Percentiles rank a stretch among this genome's conserved stretches.
Evolutionary conservation across 2,329 filamentous ascomycete species (phyloP).

Genomic region (Colletotrichum sp.): DNA sequence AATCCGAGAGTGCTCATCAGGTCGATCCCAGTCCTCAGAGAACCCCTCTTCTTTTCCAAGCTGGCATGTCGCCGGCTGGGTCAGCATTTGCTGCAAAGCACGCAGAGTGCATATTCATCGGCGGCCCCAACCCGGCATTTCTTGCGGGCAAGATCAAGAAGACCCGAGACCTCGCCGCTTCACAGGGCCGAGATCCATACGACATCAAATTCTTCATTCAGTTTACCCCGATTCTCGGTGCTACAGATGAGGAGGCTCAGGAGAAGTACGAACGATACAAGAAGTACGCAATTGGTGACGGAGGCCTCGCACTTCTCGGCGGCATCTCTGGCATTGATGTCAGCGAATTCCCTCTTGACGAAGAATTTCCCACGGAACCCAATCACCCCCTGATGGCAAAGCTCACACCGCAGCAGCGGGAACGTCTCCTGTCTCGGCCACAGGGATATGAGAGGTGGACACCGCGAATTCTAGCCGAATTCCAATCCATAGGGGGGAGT

Average conservation of each 20-base stretch:
- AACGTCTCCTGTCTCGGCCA: conserved; percentile 1
- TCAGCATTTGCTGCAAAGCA: conserved; percentile 25
- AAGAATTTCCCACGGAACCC: conserved; percentile 18
- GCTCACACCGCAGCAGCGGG: neutral
- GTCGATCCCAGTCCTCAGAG: neutral
- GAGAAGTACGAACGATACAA: conserved; percentile 23
- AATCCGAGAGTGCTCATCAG: neutral
- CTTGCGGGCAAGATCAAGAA: neutral
- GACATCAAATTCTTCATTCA: neutral
- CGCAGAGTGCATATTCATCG: conserved; percentile 26
- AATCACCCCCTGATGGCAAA: conserved; percentile 4
- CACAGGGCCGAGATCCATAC: neutral
- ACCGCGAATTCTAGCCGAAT: conserved; percentile 11
- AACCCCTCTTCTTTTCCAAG: conserved; percentile 27
- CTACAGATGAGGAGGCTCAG: conserved; percentile 24
- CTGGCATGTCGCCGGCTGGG: conserved; percentile 25
- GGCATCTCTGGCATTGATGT: conserved; percentile 30
- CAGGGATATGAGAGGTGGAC: conserved; percentile 11
- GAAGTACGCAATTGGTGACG: conserved; percentile 21
- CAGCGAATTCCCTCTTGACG: conserved; percentile 24
- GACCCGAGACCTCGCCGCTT: neutral
- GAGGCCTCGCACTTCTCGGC: conserved; percentile 27
- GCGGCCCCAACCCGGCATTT: conserved; percentile 19
- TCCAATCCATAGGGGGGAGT: conserved; percentile 3
- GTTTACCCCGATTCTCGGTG: conserved; percentile 23